These are phyloP conservation scores for Apophysomyces elegans DNA, from an alignment of 371 early-diverging fungal species.

Conservation along the genomic window DNA sequence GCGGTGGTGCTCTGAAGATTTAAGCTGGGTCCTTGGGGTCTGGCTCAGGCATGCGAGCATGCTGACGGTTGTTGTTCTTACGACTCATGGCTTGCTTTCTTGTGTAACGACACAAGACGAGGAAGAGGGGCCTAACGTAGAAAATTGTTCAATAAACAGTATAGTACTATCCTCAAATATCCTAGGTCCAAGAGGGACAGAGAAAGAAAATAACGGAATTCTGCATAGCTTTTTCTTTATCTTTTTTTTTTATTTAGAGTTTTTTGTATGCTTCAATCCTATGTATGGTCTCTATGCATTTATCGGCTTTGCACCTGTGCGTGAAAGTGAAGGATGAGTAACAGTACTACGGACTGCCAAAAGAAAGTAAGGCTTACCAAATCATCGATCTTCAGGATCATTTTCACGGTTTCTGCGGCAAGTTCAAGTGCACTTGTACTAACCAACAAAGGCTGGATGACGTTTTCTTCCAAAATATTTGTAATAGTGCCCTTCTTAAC, in stretches of 20 bases:
- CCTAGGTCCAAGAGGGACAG: too few species aligned
- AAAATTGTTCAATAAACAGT: too few species aligned
- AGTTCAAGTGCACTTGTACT: constrained; percentile 96
- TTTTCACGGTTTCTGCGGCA: constrained; percentile 98
- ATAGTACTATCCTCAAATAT: too few species aligned
- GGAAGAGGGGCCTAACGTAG: too few species aligned
- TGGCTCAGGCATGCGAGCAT: too few species aligned
- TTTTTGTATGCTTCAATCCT: not conserved
- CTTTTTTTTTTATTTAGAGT: not conserved
- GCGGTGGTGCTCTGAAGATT: too few species aligned
- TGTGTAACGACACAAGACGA: too few species aligned
- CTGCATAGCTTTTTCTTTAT: too few species aligned
- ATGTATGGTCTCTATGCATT: not conserved
- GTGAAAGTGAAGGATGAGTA: not conserved
- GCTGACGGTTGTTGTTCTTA: too few species aligned
- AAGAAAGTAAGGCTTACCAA: constrained; percentile 55
- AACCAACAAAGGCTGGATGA: constrained; percentile 98
- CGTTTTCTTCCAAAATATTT: constrained; percentile 98
- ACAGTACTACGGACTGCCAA: not conserved
- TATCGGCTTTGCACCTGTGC: constrained; percentile 28
- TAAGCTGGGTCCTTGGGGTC: too few species aligned
- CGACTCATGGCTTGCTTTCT: too few species aligned
- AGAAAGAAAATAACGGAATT: too few species aligned
- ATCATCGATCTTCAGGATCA: constrained; percentile 99
- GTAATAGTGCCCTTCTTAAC: constrained; percentile 97